Percentiles rank a stretch among this genome's conserved stretches.
phyloP scores from a whole-genome alignment of 768 basidiomycete species.

The Kwoniella pini region DNA sequence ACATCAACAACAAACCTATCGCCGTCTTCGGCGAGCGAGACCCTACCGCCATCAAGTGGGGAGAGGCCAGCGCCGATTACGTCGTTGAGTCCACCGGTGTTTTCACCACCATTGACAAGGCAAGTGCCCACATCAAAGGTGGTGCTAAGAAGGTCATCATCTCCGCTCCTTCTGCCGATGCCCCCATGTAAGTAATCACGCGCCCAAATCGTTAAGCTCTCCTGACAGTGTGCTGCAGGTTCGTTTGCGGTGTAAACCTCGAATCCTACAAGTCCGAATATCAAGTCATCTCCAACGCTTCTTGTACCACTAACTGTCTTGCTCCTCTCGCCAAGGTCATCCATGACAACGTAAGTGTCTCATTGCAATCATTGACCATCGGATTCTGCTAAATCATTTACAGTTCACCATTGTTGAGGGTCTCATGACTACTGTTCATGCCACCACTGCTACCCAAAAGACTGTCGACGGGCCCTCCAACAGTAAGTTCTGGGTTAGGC shows the following conservation, averaged over 20 bases:
- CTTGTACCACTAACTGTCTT: constrained; percentile 99
- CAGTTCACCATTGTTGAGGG: constrained; percentile 88
- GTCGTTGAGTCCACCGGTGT: constrained; percentile 98
- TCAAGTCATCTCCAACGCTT: constrained; percentile 93
- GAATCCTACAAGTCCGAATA: constrained; percentile 85
- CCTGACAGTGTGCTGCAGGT: constrained; percentile 25
- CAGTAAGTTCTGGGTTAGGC: constrained; percentile 56
- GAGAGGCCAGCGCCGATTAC: constrained; percentile 78
- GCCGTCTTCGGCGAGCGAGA: constrained; percentile 75
- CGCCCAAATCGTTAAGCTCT: not conserved
- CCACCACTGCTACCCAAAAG: constrained; percentile 82
- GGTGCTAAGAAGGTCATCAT: constrained; percentile 99
- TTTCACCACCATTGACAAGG: constrained; percentile 95
- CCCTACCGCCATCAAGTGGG: constrained; percentile 83
- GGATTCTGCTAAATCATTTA: not conserved
- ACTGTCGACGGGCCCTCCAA: constrained; percentile 73
- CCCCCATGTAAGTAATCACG: constrained; percentile 51
- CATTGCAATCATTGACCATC: no score
- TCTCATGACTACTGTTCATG: constrained; percentile 98
- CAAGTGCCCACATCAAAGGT: constrained; percentile 89
- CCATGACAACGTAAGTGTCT: constrained; percentile 69
- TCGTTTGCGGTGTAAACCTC: constrained; percentile 74
- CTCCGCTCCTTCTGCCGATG: constrained; percentile 80
- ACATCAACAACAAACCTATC: constrained; percentile 76
- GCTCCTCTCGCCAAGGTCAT: constrained; percentile 99